These are phyloP conservation scores for Penicillium sp. DNA, from an alignment of 2,329 filamentous ascomycete genomes.

Conservation along the genomic window DNA sequence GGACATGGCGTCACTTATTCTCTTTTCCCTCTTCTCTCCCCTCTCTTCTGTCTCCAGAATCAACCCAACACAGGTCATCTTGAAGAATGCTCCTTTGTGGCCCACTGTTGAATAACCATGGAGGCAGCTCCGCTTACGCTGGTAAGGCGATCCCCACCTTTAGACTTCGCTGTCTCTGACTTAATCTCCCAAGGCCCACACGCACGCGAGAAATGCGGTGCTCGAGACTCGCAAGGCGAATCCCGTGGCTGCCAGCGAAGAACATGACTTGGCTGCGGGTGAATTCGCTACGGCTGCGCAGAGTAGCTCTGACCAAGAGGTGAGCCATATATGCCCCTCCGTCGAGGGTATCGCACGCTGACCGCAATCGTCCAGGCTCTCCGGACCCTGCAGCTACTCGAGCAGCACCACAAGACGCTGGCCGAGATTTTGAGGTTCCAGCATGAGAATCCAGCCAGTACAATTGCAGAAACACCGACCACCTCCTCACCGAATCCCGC, in stretches of 20 bases:
- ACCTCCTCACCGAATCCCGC: constrained; percentile 9
- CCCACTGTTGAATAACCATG: constrained; percentile 47
- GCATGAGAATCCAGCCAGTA: constrained; percentile 46
- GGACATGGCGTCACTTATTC: constrained; percentile 4
- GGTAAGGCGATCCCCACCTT: constrained; percentile 37
- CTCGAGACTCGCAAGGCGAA: constrained; percentile 63
- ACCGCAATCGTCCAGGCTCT: constrained; percentile 59
- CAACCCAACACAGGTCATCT: not conserved
- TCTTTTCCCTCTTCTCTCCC: not conserved
- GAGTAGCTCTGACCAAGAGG: constrained; percentile 60
- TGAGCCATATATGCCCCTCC: constrained; percentile 25
- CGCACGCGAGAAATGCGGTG: constrained; percentile 80
- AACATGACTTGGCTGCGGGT: constrained; percentile 81
- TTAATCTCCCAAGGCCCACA: constrained; percentile 61
- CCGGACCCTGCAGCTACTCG: constrained; percentile 76
- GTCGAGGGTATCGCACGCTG: not conserved
- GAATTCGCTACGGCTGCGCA: constrained; percentile 83
- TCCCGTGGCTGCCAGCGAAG: constrained; percentile 75
- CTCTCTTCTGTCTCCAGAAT: not conserved
- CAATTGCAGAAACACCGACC: constrained; percentile 12
- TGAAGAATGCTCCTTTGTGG: not conserved
- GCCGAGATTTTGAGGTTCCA: constrained; percentile 75
- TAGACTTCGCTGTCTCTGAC: constrained; percentile 7
- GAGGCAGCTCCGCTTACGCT: constrained; percentile 65
- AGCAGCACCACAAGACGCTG: constrained; percentile 79